Conservation (phyloP, 768 basidiomycete genomes). For the Psilocybe subaeruginosa region DNA sequence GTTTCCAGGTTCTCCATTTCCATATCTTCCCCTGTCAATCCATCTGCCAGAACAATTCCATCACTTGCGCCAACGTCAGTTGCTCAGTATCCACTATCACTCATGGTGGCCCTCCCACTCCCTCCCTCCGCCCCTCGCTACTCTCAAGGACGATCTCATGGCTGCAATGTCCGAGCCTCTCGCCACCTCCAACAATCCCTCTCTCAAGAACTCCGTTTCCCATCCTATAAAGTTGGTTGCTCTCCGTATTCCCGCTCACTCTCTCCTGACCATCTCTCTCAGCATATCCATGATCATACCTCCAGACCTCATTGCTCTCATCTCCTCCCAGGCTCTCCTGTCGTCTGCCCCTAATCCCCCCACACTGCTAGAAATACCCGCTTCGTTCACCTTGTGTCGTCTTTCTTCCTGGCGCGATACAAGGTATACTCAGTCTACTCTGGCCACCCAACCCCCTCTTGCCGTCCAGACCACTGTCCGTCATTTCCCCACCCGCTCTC, state of each 20-base stretch:
- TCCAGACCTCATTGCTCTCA: constrained; percentile 52
- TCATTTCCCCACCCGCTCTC: constrained; percentile 23
- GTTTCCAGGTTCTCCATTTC: constrained; percentile 53
- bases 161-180: constrained; percentile 56
- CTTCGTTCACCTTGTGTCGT: constrained; percentile 46
- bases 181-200: constrained; percentile 8
- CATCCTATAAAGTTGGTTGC: constrained; percentile 81
- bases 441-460: constrained; percentile 17
- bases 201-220: constrained; percentile 71
- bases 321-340: constrained; percentile 48
- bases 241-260: not conserved
- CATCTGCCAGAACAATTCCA: constrained; percentile 61
- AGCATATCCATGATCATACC: constrained; percentile 73
- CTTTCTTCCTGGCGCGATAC: constrained; percentile 30
- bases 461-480: constrained; percentile 16
- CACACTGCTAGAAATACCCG: constrained; percentile 48
- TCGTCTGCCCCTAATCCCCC: constrained; percentile 35
- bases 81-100: constrained; percentile 29
- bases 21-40: constrained; percentile 66
- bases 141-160: constrained; percentile 51
- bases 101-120: constrained; percentile 24
- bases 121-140: constrained; percentile 8
- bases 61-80: constrained; percentile 57
- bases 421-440: not conserved
- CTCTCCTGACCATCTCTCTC: constrained; percentile 24